Percentiles rank a stretch among this genome's conserved stretches.
Conservation (phyloP, 257 asterid species). For the Galeopsis tetrahit region DNA sequence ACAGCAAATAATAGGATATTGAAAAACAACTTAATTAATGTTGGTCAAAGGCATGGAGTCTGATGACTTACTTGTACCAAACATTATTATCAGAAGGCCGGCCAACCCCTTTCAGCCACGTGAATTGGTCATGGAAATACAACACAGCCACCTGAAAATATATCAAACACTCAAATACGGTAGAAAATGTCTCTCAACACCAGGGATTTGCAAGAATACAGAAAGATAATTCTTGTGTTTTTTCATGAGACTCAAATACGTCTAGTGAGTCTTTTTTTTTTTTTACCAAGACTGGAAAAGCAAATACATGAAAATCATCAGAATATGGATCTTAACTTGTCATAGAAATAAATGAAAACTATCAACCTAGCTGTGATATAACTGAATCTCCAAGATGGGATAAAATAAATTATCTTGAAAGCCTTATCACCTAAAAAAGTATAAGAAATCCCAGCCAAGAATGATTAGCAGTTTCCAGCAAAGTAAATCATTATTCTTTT, state of each 20-base stretch:
- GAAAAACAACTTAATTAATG: no score
- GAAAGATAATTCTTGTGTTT: conserved; percentile 14
- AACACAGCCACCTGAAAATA: conserved; percentile 86
- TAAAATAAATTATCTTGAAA: conserved; percentile 4
- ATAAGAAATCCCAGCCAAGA: background rate
- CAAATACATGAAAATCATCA: conserved; percentile 16
- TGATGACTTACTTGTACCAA: conserved; percentile 95
- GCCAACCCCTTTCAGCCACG: conserved; percentile 88
- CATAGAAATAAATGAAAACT: no score
- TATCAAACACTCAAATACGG: no score
- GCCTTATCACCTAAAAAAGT: background rate
- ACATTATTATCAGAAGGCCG: conserved; percentile 76
- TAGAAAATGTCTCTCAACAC: no score
- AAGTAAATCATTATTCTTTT: background rate
- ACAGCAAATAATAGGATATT: conserved; percentile 14
- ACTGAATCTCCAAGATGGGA: background rate
- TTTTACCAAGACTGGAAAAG: conserved; percentile 14
- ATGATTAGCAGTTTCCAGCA: conserved; percentile 24
- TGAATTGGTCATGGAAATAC: conserved; percentile 91
- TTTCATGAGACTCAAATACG: no score
- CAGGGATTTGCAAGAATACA: background rate
- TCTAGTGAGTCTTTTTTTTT: background rate
- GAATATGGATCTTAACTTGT: background rate
- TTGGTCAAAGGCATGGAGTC: conserved; percentile 26
- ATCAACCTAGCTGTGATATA: background rate